Percentiles rank a stretch among this genome's conserved stretches.
Evolutionary conservation across 768 basidiomycete species (phyloP).

Genomic region (Amanita inopinata): DNA sequence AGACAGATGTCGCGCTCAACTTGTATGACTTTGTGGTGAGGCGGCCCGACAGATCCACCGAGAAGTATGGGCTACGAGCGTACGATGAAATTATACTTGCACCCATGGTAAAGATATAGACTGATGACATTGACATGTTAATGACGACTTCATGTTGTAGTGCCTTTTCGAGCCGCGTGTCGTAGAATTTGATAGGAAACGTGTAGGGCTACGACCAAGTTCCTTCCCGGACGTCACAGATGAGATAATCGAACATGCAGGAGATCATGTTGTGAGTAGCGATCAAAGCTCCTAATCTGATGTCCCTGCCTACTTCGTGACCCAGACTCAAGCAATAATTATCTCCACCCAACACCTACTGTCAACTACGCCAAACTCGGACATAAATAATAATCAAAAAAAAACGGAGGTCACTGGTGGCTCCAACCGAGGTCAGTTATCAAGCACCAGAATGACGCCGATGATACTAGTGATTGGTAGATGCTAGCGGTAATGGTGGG

Average conservation of each 20-base stretch:
- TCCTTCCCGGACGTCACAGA: constrained; percentile 56
- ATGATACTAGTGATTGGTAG: background rate
- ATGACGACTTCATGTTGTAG: constrained; percentile 31
- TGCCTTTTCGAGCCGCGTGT: constrained; percentile 90
- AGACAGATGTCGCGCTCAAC: constrained; percentile 88
- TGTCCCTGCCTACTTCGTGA: constrained; percentile 8
- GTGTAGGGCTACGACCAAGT: constrained; percentile 35
- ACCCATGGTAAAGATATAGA: constrained; percentile 59
- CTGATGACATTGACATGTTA: constrained; percentile 3
- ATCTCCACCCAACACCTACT: constrained; percentile 81
- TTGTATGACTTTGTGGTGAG: constrained; percentile 87
- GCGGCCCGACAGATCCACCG: constrained; percentile 59
- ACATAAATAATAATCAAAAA: constrained; percentile 11
- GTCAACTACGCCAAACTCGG: constrained; percentile 24
- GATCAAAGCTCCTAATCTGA: constrained; percentile 1
- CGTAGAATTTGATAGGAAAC: constrained; percentile 81
- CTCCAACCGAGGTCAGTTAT: constrained; percentile 1
- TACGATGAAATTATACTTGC: constrained; percentile 96
- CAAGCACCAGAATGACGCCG: too few species aligned
- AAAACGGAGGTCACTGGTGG: background rate
- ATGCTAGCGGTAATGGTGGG: background rate
- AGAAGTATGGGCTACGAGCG: constrained; percentile 83
- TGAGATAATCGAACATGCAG: constrained; percentile 53
- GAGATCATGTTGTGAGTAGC: constrained; percentile 40
- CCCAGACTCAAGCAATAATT: constrained; percentile 82